Evolutionary conservation across 805 yeast genomes (phyloP), one percentile per base, ranked within the genome.

Genomic region (Candida ortonii): DNA sequence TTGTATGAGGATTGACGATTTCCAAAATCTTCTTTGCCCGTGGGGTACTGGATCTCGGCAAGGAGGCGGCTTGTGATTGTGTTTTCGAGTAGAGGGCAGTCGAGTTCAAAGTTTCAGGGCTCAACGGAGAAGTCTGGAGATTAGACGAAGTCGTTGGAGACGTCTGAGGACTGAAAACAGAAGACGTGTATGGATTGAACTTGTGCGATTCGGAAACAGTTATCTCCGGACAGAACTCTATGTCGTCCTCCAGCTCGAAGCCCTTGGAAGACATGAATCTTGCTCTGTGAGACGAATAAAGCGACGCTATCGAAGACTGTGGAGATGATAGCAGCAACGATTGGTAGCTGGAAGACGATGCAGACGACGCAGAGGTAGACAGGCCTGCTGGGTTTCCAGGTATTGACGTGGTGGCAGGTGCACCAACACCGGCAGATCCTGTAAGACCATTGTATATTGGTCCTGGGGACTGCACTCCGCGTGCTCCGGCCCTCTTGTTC

Each of bases 181-280:
- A 61, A 2, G 84, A 78, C 3, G 84, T 78, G 52, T 79, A 78
- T 5, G 86, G 85, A 53, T 80, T 79, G 61, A 78, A 80, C 54
- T 71, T 77, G 50, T 70, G 35, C 13, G 27, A 34, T 3, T 34
- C 25, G 9, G 41, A 16, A 12, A 33, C 22, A 47, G 30, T 12
- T 22, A 73, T 74, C 28, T 74, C 81, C 2, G 84, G 84, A 47
- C 84, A 77, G 43, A 77, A 77, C 53, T 77, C 82, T 47, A 76
- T 52, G 52, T 77, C 84, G 49, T 77, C 84, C 48, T 77, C 83
- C 7, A 69, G 46, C 39, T 77, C 84, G 56, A 77, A 77, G 20
- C 78, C 75, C 46, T 77, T 77, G 15, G 78, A 72, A 19, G 71
- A 66, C 61, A 73, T 72, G 50, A 75, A 73, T 45, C 80, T 62